Base-by-base conservation (phyloP, 371 early-diverging fungal species). In the Zancudomyces culisetae region DNA sequence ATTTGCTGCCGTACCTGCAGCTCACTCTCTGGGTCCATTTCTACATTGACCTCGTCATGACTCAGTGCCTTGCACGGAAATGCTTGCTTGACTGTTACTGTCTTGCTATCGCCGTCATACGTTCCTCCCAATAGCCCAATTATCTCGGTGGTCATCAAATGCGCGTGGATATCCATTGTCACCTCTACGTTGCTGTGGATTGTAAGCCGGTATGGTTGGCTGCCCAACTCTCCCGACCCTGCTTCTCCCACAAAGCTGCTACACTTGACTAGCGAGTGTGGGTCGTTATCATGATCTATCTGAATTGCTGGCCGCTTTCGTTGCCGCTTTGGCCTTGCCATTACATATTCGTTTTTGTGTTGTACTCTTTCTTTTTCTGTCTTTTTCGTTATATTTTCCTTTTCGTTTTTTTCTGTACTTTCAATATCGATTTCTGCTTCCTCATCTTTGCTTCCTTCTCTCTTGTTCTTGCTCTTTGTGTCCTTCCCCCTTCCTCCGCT, bases 141-240 rank as follows among this genome's bases (percentile, higher is more conserved):
- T 20, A 89, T 77, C 59, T 89, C 90, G 0, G 85, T 75, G 0
- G 78, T 74, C 78, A 85, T 80, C 57, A 89, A 58, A 55, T 87
- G 88, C 6, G 90, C 76, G 61, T 89, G 90, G 54, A 89, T 78
- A 68, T 89, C 90, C 85, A 89, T 87, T 4, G 77, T 72, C 15
- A 85, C 51, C 51, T 82, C 66, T 0, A 80, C 87, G 55, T 80
- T 79, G n/a, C 81, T 79, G 45, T 81, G 76, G 12, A 84, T 80
- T 6, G 57, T 57, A 8, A 86, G 68, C 20, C 68, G 64, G 65
- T 87, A 89, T 0, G 90, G 88, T 60, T 89, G 90, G 43, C 78
- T 63, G 15, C 82, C 83, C 0, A 60, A 54, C 15, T 65, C 59
- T 3, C 77, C 76, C 1, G 81, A 80, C 15, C 77, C 78, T 12